phyloP scores from a whole-genome alignment of 345 rosid genomes.

The Eucalyptus erythrocorys region DNA sequence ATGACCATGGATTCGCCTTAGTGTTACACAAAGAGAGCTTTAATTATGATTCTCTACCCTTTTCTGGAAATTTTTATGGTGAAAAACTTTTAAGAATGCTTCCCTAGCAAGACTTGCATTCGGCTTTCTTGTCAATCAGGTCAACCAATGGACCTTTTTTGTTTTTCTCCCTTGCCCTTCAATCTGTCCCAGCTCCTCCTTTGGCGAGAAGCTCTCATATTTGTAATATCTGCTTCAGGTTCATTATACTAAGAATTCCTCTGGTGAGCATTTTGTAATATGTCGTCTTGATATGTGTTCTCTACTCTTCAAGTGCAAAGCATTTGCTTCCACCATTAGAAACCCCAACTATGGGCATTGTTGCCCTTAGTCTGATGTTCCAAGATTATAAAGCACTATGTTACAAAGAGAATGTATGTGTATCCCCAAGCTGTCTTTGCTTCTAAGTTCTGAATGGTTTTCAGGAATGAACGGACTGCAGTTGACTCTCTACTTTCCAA shows the following conservation, averaged over 20 bases:
- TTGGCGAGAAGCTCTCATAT: not conserved
- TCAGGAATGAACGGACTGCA: conserved; percentile 74
- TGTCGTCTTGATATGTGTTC: not conserved
- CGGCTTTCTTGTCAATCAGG: not conserved
- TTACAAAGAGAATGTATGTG: not conserved
- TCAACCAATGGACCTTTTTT: not conserved
- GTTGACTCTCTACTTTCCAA: conserved; percentile 55
- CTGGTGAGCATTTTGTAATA: not conserved
- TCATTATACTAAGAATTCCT: not conserved
- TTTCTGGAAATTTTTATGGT: not conserved
- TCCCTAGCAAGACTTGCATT: not conserved
- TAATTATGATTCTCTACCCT: not conserved
- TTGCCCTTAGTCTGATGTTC: not conserved
- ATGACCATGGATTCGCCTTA: not conserved
- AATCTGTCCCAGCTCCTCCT: not conserved
- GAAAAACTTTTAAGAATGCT: not conserved
- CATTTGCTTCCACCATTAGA: not conserved
- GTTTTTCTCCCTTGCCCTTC: not conserved
- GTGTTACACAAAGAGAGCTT: not conserved
- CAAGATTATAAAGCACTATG: not conserved
- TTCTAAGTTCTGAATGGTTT: not conserved
- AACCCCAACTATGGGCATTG: not conserved
- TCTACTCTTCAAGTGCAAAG: not conserved
- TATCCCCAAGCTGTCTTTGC: not conserved
- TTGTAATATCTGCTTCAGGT: not conserved